phyloP scores from a whole-genome alignment of 106 monocot genomes.

The Vanilla planifolia region DNA sequence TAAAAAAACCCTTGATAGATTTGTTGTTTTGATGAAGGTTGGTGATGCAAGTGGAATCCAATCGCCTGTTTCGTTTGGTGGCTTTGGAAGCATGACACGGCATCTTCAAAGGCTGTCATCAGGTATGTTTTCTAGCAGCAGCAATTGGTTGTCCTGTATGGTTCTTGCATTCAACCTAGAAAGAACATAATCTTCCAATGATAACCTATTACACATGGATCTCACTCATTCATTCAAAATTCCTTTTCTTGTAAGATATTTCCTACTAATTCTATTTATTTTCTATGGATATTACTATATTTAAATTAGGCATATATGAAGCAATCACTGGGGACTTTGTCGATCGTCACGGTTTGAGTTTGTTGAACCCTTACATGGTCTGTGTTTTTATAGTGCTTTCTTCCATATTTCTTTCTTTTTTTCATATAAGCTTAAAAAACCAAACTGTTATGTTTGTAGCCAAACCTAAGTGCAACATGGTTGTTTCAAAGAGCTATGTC shows the following conservation, averaged over 20 bases:
- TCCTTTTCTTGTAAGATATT: background rate
- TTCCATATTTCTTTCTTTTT: background rate
- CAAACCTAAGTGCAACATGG: constrained; percentile 95
- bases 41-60: constrained; percentile 99
- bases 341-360: constrained; percentile 56
- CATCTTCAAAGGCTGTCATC: constrained; percentile 70
- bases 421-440: background rate
- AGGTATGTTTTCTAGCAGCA: constrained; percentile 31
- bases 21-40: constrained; percentile 33
- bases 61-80: constrained; percentile 97
- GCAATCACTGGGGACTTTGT: constrained; percentile 67
- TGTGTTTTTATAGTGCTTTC: constrained; percentile 31
- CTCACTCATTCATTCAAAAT: too few species aligned
- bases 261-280: background rate
- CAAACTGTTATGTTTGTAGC: constrained; percentile 37
- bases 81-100: constrained; percentile 92
- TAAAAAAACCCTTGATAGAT: background rate
- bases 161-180: too few species aligned
- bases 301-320: constrained; percentile 69
- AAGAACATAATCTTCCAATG: too few species aligned
- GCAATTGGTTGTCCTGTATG: too few species aligned
- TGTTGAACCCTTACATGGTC: constrained; percentile 93
- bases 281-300: constrained; percentile 5
- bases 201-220: too few species aligned
- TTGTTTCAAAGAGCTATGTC: constrained; percentile 98